These are phyloP conservation scores for Digitaria exilis DNA, from an alignment of 202 grass and related monocot genomes.

Conservation along the genomic window DNA sequence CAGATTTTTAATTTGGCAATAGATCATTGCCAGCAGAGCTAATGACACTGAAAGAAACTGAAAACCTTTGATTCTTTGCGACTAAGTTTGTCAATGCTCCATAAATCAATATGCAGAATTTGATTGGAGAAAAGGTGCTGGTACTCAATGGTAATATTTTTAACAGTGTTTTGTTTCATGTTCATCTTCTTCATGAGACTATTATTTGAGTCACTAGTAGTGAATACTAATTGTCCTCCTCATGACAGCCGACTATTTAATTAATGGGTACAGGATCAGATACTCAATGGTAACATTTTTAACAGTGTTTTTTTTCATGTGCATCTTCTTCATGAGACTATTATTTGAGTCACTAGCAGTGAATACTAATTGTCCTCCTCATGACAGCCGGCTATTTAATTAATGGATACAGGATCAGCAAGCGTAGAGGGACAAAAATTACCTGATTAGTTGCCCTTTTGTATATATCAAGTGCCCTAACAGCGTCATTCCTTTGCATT, in stretches of 20 bases:
- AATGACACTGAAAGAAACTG: not conserved
- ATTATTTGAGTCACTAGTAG: no score
- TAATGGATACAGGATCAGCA: not conserved
- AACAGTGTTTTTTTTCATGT: not conserved
- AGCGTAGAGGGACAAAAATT: conserved; percentile 16
- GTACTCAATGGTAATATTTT: no score
- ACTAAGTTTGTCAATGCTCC: not conserved
- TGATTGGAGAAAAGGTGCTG: not conserved
- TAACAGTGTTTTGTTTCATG: no score
- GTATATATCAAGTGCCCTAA: conserved; percentile 97
- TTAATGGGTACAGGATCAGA: no score
- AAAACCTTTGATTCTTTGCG: not conserved
- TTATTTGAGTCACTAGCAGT: not conserved
- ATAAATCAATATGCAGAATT: not conserved
- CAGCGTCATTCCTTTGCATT: conserved; percentile 90
- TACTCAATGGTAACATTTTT: not conserved
- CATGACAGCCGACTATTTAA: no score
- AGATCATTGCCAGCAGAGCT: conserved; percentile 1
- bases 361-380: not conserved
- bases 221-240: no score
- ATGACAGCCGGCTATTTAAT: not conserved
- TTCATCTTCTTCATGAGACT: no score
- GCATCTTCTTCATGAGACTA: not conserved
- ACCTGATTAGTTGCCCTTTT: conserved; percentile 96
- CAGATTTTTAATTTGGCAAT: conserved; percentile 13